Base-by-base conservation (phyloP, 305 asterid species). In the Solanum hybrid region DNA sequence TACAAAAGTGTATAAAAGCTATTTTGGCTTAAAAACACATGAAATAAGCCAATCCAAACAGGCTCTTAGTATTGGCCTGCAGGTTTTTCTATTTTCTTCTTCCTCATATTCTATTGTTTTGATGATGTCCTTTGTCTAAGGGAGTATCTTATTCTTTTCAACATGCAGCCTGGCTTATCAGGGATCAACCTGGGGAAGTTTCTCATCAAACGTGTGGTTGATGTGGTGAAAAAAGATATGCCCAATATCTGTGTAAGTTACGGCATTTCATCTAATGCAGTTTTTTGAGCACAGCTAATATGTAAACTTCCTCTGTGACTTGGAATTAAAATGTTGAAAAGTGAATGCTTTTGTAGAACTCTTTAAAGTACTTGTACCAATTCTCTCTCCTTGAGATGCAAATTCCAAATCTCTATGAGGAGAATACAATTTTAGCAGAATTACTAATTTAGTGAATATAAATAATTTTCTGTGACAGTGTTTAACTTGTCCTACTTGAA, bases 171-270 rank as follows among this genome's bases (percentile, higher is more conserved):
- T 90, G 99, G 99, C 90, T 93, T 96, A 91, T 94, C 99, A 86
- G 99, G 99, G 91, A 92, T 97, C 94, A 96, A 97, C 92, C 93
- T 97, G 85, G 98, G 98, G 89, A 97, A 96, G 94, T 95, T 96
- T 92, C 99, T 96, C 61, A 96, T 97, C 40, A 97, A 96, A 91
- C 98, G 99, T 40, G 99, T 96, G 91, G 94, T 97, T 89, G 98
- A 96, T 94, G 92, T 96, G 90, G 98, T 96, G 90, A 96, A 95
- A 92, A 96, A 94, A 91, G 99, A 96, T 94, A 96, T 96, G 98
- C 96, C 97, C 39, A 91, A 83, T 90, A 96, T 97, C 86, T 92
- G 94, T 24, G 99, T 97, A 91, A 96, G 98, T 94, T 80, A 22
- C 31, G 11, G 76, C 86, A 51, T 90, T 61, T 82, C 76, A 73